Conservation (phyloP, 805 yeast species). For the Teunomyces stri region DNA sequence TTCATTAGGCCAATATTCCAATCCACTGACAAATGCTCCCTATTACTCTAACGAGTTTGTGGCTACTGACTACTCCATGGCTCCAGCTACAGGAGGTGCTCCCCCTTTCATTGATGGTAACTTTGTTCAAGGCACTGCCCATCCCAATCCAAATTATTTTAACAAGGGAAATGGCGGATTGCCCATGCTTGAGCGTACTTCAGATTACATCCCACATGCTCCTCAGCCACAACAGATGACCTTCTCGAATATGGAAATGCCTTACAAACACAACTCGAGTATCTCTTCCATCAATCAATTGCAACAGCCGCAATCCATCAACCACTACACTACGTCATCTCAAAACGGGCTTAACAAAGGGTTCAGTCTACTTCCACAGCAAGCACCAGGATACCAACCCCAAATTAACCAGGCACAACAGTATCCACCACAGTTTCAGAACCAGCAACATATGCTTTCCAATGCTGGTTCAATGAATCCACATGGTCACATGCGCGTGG, state of each 20-base stretch:
- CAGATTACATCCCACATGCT: not conserved
- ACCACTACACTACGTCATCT: constrained; percentile 6
- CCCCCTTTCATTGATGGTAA: not conserved
- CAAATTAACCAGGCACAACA: constrained; percentile 1
- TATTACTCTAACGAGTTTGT: not conserved
- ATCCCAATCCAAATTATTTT: not conserved
- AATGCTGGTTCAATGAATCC: not conserved
- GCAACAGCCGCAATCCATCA: constrained; percentile 5
- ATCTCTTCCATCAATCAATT: constrained; percentile 7
- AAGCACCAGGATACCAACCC: not conserved
- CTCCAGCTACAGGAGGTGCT: not conserved
- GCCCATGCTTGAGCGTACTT: not conserved
- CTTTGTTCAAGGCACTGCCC: not conserved
- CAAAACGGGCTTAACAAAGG: not conserved
- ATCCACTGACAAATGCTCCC: not conserved
- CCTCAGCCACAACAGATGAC: constrained; percentile 5
- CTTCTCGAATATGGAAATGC: constrained; percentile 1
- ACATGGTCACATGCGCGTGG: constrained; percentile 4
- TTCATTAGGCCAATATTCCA: not conserved
- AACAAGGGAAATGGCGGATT: not conserved
- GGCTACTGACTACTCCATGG: not conserved
- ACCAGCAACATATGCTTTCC: constrained; percentile 1
- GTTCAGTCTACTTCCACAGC: constrained; percentile 1
- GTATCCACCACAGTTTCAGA: not conserved
- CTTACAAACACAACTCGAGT: constrained; percentile 7